Percentiles rank a stretch among this genome's conserved stretches.
Conservation (phyloP, 139 green algal genomes). For the Limnomonas spitsbergensis region DNA sequence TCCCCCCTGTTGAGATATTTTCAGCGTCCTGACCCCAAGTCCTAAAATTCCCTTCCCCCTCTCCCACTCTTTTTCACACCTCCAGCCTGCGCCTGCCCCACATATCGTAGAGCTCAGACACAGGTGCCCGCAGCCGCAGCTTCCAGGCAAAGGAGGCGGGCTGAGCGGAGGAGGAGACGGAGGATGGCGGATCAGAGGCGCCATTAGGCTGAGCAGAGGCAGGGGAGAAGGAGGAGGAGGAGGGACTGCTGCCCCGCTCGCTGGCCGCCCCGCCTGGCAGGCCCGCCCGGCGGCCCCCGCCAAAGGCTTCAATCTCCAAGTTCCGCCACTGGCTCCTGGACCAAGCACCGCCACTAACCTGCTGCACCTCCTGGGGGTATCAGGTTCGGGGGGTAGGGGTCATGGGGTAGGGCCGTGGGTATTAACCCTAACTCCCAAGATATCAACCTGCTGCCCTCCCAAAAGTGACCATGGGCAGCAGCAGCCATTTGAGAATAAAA, state of each 20-base stretch:
- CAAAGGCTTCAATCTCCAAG: background rate
- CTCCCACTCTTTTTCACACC: background rate
- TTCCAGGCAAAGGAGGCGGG: background rate
- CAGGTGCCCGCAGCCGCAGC: conserved; percentile 3
- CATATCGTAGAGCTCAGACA: background rate
- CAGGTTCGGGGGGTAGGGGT: too few relatives aligned
- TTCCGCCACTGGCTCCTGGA: background rate
- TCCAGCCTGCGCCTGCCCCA: background rate
- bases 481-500: too few relatives aligned
- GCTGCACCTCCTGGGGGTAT: background rate
- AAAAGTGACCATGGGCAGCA: too few relatives aligned
- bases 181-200: too few relatives aligned
- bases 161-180: background rate
- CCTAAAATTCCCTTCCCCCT: background rate
- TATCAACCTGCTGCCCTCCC: too few relatives aligned
- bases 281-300: too few relatives aligned
- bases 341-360: background rate
- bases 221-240: too few relatives aligned
- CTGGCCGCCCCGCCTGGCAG: too few relatives aligned
- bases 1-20: background rate
- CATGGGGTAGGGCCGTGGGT: too few relatives aligned
- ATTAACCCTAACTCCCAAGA: too few relatives aligned
- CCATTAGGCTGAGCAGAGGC: too few relatives aligned
- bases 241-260: too few relatives aligned
- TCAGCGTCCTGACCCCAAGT: background rate